Evolutionary conservation across 2,329 filamentous ascomycete genomes (phyloP).

Genomic region (Rhytidhysteron rufulum): DNA sequence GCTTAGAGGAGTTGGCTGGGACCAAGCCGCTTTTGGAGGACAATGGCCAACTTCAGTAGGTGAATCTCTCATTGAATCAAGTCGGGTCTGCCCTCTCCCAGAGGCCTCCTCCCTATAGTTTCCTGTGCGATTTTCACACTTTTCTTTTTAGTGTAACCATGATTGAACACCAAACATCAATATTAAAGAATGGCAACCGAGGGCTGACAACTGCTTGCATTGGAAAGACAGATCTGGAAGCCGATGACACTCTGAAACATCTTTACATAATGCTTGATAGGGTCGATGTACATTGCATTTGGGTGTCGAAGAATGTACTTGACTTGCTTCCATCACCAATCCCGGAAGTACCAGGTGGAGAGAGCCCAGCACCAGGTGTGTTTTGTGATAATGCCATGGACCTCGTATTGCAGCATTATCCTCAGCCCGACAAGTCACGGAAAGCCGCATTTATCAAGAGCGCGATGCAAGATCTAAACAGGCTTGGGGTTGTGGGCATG

Average conservation of each 20-base stretch:
- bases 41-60: constrained; percentile 62
- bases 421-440: constrained; percentile 51
- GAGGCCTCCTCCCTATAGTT: too few relatives aligned
- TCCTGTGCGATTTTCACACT: background rate
- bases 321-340: constrained; percentile 52
- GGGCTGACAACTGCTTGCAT: background rate
- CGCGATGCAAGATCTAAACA: constrained; percentile 61
- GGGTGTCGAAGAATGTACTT: constrained; percentile 64
- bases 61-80: too few relatives aligned
- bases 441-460: constrained; percentile 55
- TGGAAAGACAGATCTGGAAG: constrained; percentile 52
- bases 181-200: background rate
- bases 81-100: too few relatives aligned
- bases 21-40: constrained; percentile 60
- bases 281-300: constrained; percentile 67
- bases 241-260: constrained; percentile 49
- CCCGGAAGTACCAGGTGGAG: constrained; percentile 57
- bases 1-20: constrained; percentile 67
- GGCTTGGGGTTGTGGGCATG: constrained; percentile 63
- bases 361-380: constrained; percentile 63
- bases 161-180: too few relatives aligned
- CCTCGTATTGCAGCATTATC: constrained; percentile 54
- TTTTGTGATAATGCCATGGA: constrained; percentile 74
- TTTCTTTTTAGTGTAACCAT: too few relatives aligned
- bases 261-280: constrained; percentile 67